Base-by-base conservation (phyloP, 2,329 filamentous ascomycete genomes). In the Calonectria hongkongensis region DNA sequence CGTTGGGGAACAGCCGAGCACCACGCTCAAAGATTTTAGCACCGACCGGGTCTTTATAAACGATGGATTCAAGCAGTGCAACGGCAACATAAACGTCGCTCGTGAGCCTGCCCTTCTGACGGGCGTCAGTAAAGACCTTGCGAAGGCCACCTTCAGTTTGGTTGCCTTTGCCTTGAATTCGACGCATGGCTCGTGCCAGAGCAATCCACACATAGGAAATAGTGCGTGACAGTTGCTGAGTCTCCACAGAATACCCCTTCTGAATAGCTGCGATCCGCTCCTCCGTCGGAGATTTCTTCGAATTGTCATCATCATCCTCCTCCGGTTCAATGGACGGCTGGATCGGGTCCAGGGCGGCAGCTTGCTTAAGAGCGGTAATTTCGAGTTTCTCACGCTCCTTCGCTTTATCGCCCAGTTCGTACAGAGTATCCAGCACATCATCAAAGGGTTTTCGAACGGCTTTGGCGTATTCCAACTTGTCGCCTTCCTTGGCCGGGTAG, bases 1-100 rank as follows among this genome's bases (percentile, higher is more conserved):
- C 96, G 62, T 97, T 95, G 0, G 96, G 96, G 81, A 98, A 99
- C 15, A 99, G 88, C 81, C 95, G 97, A 75, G 96, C 92, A 25
- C 97, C 97, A 56, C 96, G 94, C 82, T 99, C 97, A 77, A 98
- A 98, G 73, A 99, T 98, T 85, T 97, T 98, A 51, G 94, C 94
- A 1, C 96, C 96, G 0, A 97, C 95, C 0, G 93, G 91, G 79
- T 98, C 97, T 81, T 98, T 97, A 84, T 99, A 99, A 77, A 97
- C 97, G 78, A 98, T 93, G 82, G 97, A 96, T 83, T 99, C 97
- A 81, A 99, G 94, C 72, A 98, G 88, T 18, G 97, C 97, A 77
- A 95, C 95, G 1, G 95, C 95, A 67, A 98, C 94, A 81, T 99
- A 99, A 7, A 98, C 95, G 82, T 98, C 97, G 79, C 95, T 98